Base-by-base conservation (phyloP, 306 rosid genomes). In the Prunus campanulata region DNA sequence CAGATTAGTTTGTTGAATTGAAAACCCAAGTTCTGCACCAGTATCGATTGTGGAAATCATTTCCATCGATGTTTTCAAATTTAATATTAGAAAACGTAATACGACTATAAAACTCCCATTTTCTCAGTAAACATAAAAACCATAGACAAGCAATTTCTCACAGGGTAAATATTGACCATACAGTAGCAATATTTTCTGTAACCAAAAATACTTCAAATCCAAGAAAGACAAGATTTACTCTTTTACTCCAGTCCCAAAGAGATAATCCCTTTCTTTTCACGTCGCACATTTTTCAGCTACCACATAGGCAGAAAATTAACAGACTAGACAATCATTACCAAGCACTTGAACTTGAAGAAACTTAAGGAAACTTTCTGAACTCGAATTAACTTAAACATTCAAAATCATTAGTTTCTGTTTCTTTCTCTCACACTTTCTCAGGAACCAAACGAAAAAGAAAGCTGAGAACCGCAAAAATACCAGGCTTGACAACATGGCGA, bases 401-500 rank as follows among this genome's bases (percentile, higher is more conserved):
- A 57, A 57, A 57, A 22, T 12, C 4, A 60, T 9, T 9, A 1
- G 18, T 27, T 27, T 11, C 39, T 29, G 5, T 61, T 55, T 20
- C 30, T 56, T 61, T 16, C 32, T 46, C 56, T 69, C 59, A 27
- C 69, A 35, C 35, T 22, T 32, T 16, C 39, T 57, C 39, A 66
- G 13, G 13, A 46, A 12, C 56, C 19, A 46, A 57, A 35, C 46
- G 39, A 46, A 1, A 10, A 76, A 19, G 39, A 60, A 72, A 24
- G 6, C 19, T 22, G 7, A 18, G 29, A 65, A 19, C 27, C 25
- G 3, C 29, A 70, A 9, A 42, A 60, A 6, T 76, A 94, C 98
- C 98, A 27, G 98, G 90, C 90, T 94, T 94, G 71, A 92, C 97
- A 22, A 94, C 98, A 68, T 94, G 98, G 16, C 98, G 96, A 82